Evolutionary conservation across 2,329 filamentous ascomycete species (phyloP).

Genomic region (Talaromyces sp.): DNA sequence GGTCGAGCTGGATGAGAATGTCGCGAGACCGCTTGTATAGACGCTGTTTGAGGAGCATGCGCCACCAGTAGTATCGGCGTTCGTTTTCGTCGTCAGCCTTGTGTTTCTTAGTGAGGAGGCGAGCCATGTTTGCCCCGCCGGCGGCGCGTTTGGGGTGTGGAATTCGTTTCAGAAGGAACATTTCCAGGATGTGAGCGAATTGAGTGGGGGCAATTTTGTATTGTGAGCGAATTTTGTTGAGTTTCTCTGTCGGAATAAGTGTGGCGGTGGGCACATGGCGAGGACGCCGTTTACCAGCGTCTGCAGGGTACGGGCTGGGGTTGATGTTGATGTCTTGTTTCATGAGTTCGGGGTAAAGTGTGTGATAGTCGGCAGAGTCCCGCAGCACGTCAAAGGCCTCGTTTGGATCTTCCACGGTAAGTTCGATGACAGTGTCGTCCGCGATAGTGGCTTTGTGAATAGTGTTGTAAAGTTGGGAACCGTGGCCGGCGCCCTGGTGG

Average conservation of each 20-base stretch:
- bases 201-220: slow-evolving; percentile 57
- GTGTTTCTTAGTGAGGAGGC: slow-evolving; percentile 43
- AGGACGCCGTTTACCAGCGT: slow-evolving; percentile 30
- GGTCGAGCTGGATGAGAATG: slow-evolving; percentile 53
- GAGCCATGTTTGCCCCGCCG: slow-evolving; percentile 46
- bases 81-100: slow-evolving; percentile 49
- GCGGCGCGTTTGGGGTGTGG: slow-evolving; percentile 42
- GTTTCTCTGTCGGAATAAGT: slow-evolving; percentile 47
- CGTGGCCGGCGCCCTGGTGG: slow-evolving; percentile 75
- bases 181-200: slow-evolving; percentile 57
- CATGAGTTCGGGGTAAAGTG: slow-evolving; percentile 47
- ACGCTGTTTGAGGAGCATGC: slow-evolving; percentile 57
- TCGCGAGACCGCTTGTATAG: slow-evolving; percentile 57
- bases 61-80: slow-evolving; percentile 59
- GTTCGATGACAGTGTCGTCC: slow-evolving; percentile 65
- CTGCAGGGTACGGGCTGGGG: slow-evolving; percentile 32
- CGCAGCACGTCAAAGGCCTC: slow-evolving; percentile 61
- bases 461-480: slow-evolving; percentile 70
- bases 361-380: slow-evolving; percentile 55
- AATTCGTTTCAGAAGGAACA: slow-evolving; percentile 56
- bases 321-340: slow-evolving; percentile 45
- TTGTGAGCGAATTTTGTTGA: slow-evolving; percentile 45
- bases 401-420: slow-evolving; percentile 91
- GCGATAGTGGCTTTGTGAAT: slow-evolving; percentile 67
- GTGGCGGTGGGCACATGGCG: slow-evolving; percentile 44